Conservation (phyloP, 1,284 basidiomycete genomes). For the Ganoderma meredithae region DNA sequence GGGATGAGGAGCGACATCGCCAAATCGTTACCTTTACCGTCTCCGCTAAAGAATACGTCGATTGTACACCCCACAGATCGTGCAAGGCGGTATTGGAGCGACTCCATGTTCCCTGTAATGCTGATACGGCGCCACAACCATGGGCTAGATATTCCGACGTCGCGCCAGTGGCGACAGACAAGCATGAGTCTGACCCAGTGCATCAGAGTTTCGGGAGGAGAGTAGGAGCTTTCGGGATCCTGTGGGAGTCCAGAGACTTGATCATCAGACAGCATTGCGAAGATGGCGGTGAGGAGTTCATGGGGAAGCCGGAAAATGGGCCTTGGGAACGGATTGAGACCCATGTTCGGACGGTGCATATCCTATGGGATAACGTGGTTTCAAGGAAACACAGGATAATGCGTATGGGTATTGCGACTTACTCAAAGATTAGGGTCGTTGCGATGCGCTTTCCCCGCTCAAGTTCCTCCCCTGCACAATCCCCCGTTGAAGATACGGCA, state of each 20-base stretch:
- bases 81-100: slow-evolving; percentile 1
- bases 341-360: background rate
- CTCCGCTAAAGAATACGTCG: background rate
- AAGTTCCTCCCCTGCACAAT: background rate
- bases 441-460: background rate
- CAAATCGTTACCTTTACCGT: background rate
- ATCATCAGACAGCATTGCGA: background rate
- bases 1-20: slow-evolving; percentile 4
- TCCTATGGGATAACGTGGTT: background rate
- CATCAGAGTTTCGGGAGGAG: background rate
- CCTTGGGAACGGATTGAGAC: background rate
- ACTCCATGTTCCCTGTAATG: background rate
- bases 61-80: background rate
- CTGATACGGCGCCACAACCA: background rate
- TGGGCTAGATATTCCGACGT: background rate
- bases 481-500: background rate
- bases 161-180: background rate
- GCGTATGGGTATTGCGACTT: background rate
- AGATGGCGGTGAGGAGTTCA: background rate
- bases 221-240: background rate
- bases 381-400: background rate
- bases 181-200: slow-evolving; percentile 5
- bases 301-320: background rate
- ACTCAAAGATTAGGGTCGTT: background rate
- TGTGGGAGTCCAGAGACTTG: background rate